A percentile compares a stretch with the other conserved stretches of the same genome.
Evolutionary conservation across 2,329 filamentous ascomycete genomes (phyloP).

Genomic region (Stylonectria norvegica): DNA sequence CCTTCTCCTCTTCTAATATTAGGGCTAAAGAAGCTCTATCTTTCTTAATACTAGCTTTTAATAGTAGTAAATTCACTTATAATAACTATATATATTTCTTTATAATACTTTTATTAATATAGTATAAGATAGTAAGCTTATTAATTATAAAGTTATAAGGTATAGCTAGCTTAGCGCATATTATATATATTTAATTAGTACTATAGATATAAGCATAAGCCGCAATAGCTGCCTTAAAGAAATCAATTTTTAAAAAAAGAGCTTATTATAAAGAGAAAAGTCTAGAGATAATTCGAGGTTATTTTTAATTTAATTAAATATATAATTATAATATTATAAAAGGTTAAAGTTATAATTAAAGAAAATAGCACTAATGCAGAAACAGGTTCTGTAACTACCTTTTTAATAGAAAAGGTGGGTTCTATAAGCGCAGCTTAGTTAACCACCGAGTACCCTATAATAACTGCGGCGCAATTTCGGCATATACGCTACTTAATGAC

Average conservation of each 20-base stretch:
- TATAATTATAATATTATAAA: not conserved
- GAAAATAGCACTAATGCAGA: not conserved
- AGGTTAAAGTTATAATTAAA: not conserved
- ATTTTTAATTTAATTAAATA: not conserved
- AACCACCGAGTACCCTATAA: too few relatives aligned
- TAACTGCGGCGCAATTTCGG: too few relatives aligned
- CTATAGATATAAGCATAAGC: not conserved
- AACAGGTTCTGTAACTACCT: not conserved
- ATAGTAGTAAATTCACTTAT: not conserved
- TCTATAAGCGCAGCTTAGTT: not conserved
- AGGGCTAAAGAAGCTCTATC: not conserved
- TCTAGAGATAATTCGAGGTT: not conserved
- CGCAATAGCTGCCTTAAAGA: not conserved
- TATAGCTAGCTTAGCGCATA: not conserved
- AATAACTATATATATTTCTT: constrained; percentile 3
- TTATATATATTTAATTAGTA: not conserved
- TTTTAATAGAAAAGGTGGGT: not conserved
- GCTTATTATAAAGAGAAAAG: not conserved
- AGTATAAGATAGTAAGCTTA: not conserved
- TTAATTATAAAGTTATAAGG: not conserved
- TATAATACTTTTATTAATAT: not conserved
- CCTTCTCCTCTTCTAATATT: not conserved
- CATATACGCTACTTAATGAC: too few relatives aligned
- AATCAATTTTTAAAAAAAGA: not conserved
- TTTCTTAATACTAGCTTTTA: too few relatives aligned